phyloP scores from a whole-genome alignment of 768 basidiomycete species.

The Gloeophyllum trabeum region DNA sequence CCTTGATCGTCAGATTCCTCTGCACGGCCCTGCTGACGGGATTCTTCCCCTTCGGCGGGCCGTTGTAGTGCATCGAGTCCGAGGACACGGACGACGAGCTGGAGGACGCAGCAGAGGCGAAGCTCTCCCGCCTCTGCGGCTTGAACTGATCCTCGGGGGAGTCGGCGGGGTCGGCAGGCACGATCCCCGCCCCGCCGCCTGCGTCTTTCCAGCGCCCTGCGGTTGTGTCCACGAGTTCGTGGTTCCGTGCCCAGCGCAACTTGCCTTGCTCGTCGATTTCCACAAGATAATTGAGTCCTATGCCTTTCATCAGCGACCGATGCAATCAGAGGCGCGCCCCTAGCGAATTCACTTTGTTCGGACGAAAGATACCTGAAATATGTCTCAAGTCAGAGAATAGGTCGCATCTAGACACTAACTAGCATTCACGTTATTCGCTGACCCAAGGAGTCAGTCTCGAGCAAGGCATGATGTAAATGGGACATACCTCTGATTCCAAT shows the following conservation, averaged over 20 bases:
- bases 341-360: slow-evolving; percentile 55
- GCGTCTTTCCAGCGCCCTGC: slow-evolving; percentile 53
- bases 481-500: slow-evolving; percentile 44
- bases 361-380: slow-evolving; percentile 50
- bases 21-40: slow-evolving; percentile 26
- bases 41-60: slow-evolving; percentile 18
- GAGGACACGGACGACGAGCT: slow-evolving; percentile 8
- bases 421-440: no score
- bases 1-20: slow-evolving; percentile 36
- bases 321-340: slow-evolving; percentile 6
- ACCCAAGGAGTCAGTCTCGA: no score
- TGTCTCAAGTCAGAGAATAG: no score
- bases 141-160: no score
- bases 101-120: slow-evolving; percentile 9
- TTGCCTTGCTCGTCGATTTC: slow-evolving; percentile 41
- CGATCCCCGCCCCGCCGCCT: slow-evolving; percentile 41
- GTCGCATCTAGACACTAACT: no score
- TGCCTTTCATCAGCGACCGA: neutral
- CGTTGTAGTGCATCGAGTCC: slow-evolving; percentile 28
- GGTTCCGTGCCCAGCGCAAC: slow-evolving; percentile 46
- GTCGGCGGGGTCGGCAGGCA: slow-evolving; percentile 22
- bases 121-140: slow-evolving; percentile 11
- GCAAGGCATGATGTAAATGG: no score
- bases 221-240: slow-evolving; percentile 48
- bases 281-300: slow-evolving; percentile 56